Evolutionary conservation across 2,329 filamentous ascomycete species (phyloP).

Genomic region (Pezicula radicicola): DNA sequence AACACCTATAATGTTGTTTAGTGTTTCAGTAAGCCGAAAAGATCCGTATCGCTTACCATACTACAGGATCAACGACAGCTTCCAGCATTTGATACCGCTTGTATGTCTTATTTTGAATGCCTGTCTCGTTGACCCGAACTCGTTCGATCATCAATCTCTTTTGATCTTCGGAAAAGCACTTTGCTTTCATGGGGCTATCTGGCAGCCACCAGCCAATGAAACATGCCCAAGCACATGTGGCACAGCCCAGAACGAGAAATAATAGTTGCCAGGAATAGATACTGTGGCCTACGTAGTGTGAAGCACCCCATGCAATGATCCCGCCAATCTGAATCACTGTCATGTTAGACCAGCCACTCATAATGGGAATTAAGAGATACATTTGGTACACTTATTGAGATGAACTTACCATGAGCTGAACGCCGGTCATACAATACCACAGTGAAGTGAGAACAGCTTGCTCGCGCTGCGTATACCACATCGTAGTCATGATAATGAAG

Average conservation of each 20-base stretch:
- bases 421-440: slow-evolving; percentile 33
- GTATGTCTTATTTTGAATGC: slow-evolving; percentile 30
- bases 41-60: slow-evolving; percentile 1
- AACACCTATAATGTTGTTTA: neutral
- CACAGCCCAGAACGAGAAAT: slow-evolving; percentile 38
- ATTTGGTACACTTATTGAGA: neutral
- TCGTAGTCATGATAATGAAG: slow-evolving; percentile 26
- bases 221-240: slow-evolving; percentile 32
- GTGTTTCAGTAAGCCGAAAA: too few species aligned
- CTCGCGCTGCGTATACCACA: slow-evolving; percentile 25
- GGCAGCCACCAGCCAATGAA: slow-evolving; percentile 32
- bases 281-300: slow-evolving; percentile 26
- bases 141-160: slow-evolving; percentile 33
- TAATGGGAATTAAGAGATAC: neutral
- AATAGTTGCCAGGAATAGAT: slow-evolving; percentile 38
- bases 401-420: slow-evolving; percentile 30
- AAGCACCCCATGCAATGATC: slow-evolving; percentile 35
- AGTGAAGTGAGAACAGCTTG: slow-evolving; percentile 18
- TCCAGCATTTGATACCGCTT: slow-evolving; percentile 36
- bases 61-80: slow-evolving; percentile 29
- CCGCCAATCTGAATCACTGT: slow-evolving; percentile 29
- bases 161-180: slow-evolving; percentile 13
- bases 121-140: slow-evolving; percentile 27
- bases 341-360: neutral
- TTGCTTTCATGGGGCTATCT: slow-evolving; percentile 18